Base-by-base conservation (phyloP, 1,139 yeast species). In the Suhomyces atakaporum region DNA sequence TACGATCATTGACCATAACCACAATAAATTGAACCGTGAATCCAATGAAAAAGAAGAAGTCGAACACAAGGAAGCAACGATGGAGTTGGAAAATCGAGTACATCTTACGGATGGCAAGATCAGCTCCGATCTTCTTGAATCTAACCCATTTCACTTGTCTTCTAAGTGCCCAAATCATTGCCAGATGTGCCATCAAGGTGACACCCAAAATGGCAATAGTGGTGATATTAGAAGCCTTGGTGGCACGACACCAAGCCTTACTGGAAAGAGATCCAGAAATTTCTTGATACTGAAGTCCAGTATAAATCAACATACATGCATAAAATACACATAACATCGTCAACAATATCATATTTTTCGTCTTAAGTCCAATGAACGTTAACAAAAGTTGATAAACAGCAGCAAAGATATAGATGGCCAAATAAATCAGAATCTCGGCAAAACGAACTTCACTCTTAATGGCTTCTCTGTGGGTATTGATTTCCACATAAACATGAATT, bases 11-110 rank as follows among this genome's bases (percentile, higher is more conserved):
- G 22, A 73, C 59, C 60, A 75, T 73, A 37, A 76, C 73, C 25
- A 74, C 77, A 21, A 72, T 54, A 46, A 75, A 76, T 51, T 76
- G 81, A 24, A 75, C 64, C 1, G 80, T 73, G 52, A 75, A 76
- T 1, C 79, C 81, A 29, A 75, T 53, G 44, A 75, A 73, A 57
- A 73, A 73, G 62, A 72, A 74, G 37, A 73, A 68, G 45, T 69
- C 75, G 45, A 72, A 70, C 31, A 72, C 63, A 20, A 74, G 57
- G 26, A 73, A 56, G 5, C 73, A 56, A 29, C 74, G 49, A 50
- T 70, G 75, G 28, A 69, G 49, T 47, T 73, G 75, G 49, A 69
- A 74, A 11, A 60, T 50, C 31, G 64, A 55, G 49, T 68, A 72
- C 46, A 72, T 60, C 16, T 62, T 53, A 43, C 67, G 63, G 44